These are phyloP conservation scores for Chlorella sp. DNA, from an alignment of 139 green algal genomes.

Conservation along the genomic window DNA sequence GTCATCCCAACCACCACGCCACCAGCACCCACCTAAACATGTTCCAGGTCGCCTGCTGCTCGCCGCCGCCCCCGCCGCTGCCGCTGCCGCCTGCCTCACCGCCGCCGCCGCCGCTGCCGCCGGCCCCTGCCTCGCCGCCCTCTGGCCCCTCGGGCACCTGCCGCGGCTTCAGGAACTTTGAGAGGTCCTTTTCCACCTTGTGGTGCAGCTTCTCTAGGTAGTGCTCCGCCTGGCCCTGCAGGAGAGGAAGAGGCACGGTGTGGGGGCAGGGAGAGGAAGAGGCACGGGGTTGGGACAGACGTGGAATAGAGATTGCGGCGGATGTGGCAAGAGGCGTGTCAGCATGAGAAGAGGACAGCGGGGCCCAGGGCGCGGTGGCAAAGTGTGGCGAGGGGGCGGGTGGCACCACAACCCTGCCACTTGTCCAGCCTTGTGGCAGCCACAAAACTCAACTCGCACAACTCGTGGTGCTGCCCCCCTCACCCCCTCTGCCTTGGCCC, in stretches of 20 bases:
- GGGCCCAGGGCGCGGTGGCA: too few species aligned
- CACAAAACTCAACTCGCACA: too few species aligned
- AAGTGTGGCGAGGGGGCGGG: too few species aligned
- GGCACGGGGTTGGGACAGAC: not conserved
- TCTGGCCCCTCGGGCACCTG: not conserved
- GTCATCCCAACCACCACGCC: not conserved
- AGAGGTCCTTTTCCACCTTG: slow-evolving; percentile 76
- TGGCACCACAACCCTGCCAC: too few species aligned
- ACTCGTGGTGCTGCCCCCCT: too few species aligned
- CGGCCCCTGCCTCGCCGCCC: not conserved
- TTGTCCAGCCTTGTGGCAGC: too few species aligned
- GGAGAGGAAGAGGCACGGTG: too few species aligned
- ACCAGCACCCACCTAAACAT: not conserved
- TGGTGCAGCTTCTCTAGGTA: slow-evolving; percentile 87
- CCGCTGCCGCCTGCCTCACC: not conserved
- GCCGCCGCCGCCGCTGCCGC: not conserved
- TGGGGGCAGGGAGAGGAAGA: not conserved
- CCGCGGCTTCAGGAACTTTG: slow-evolving; percentile 45
- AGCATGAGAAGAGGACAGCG: not conserved
- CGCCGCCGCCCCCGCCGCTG: not conserved
- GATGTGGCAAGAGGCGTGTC: not conserved
- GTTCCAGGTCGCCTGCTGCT: not conserved
- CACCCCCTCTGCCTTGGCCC: too few species aligned
- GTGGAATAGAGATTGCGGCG: slow-evolving; percentile 24
- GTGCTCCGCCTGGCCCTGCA: slow-evolving; percentile 81